Base-by-base conservation (phyloP, 257 asterid species). In the Dorcoceras hygrometricum region DNA sequence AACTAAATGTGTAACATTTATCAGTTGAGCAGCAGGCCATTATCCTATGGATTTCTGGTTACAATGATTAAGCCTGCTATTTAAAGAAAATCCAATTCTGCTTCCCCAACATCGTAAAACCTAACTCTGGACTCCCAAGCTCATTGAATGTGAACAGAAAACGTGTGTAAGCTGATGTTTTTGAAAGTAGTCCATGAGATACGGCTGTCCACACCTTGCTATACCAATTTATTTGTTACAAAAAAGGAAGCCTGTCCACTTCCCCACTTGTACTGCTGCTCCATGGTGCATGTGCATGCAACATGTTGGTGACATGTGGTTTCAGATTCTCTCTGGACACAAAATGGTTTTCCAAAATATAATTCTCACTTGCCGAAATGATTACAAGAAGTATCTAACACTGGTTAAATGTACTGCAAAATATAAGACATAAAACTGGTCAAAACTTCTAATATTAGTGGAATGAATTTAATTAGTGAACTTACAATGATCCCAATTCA, bases 41-140 rank as follows among this genome's bases (percentile, higher is more conserved):
- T 20, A 14, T 46, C 32, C 9, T 27, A 36, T 57, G 54, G 51
- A 11, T 39, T 14, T 39, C 51, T 39, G 51, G 19, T 39, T 4
- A 14, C 51, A 39, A 39, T 1, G 6, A 39, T 39, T 39, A 39
- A 12, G 51, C 51, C 11, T 56, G 9, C 6, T 32, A 22, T 51
- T 55, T 14, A 11, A 55, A 32, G 3, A 20, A 67, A 34, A 31
- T 32, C 23, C 10, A 6, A 24, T 31, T 36, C 25, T 29, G 23
- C 28, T 57, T 2, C 28, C 27, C n/a, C 12, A 28, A 48, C 24
- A 27, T 69, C 50, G 11, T 23, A 6, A 59, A 19, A 11, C 34
- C 59, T 63, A 39, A 55, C 46, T 62, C 14, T 63, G 50, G 61
- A 54, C 16, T 63, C n/a, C 32, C 63, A 50, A 19, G 19, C 54